phyloP scores from a whole-genome alignment of 2,329 filamentous ascomycete species.

The Thelonectria blattea region DNA sequence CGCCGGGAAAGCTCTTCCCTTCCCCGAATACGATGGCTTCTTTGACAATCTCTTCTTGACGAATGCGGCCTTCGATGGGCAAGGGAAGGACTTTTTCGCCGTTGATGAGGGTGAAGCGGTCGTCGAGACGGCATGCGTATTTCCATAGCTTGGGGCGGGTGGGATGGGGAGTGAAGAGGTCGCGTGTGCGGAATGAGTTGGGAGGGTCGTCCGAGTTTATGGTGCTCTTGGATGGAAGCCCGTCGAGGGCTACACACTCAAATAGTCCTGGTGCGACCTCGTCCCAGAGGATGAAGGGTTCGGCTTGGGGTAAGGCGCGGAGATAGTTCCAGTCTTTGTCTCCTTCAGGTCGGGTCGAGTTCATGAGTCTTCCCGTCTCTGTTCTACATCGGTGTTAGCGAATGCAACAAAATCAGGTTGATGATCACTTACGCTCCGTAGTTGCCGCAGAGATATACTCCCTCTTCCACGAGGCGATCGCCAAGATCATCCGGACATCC shows the following conservation, averaged over 20 bases:
- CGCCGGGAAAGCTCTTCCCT: slow-evolving; percentile 57
- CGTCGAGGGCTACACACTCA: slow-evolving; percentile 46
- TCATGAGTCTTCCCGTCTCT: slow-evolving; percentile 39
- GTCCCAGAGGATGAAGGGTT: slow-evolving; percentile 37
- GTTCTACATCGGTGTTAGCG: slow-evolving; percentile 25
- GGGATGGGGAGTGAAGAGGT: slow-evolving; percentile 51
- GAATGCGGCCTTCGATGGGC: slow-evolving; percentile 58
- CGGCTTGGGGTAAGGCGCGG: slow-evolving; percentile 38
- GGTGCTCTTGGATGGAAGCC: slow-evolving; percentile 45
- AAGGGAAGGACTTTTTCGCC: slow-evolving; percentile 56
- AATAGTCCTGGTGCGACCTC: slow-evolving; percentile 42
- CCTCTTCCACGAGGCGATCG: slow-evolving; percentile 56
- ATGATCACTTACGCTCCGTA: slow-evolving; percentile 57
- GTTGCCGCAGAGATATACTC: slow-evolving; percentile 61
- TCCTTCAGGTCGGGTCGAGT: slow-evolving; percentile 31
- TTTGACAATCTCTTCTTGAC: slow-evolving; percentile 57
- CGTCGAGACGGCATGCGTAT: slow-evolving; percentile 52
- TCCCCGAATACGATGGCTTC: slow-evolving; percentile 65
- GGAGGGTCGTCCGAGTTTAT: slow-evolving; percentile 49
- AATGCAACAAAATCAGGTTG: not conserved
- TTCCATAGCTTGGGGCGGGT: slow-evolving; percentile 51
- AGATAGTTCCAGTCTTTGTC: slow-evolving; percentile 42
- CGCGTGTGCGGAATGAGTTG: slow-evolving; percentile 51
- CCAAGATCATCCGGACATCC: slow-evolving; percentile 66
- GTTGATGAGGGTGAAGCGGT: slow-evolving; percentile 52